Evolutionary conservation across 441 rosid species (phyloP).

Genomic region (Macaranga tanarius): DNA sequence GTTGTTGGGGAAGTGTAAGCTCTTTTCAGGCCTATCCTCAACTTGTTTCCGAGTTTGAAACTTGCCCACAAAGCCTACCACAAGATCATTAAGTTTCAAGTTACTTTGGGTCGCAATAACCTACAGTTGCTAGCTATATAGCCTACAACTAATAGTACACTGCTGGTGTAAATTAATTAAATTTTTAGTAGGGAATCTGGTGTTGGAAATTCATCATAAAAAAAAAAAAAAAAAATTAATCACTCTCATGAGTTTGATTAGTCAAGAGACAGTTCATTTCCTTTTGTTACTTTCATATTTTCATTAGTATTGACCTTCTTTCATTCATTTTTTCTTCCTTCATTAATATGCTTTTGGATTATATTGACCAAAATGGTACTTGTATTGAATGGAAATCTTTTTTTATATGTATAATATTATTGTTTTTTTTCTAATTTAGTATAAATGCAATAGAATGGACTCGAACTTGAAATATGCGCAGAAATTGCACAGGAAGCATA

Average conservation of each 20-base stretch:
- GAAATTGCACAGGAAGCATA: too few species aligned
- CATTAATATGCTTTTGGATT: not conserved
- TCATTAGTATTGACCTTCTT: not conserved
- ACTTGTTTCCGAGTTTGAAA: slow-evolving; percentile 34
- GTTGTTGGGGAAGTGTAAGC: slow-evolving; percentile 44
- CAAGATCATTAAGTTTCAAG: slow-evolving; percentile 35
- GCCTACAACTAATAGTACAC: not conserved
- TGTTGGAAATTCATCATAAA: slow-evolving; percentile 12
- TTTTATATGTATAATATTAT: not conserved
- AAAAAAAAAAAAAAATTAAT: not conserved
- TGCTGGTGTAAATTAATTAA: slow-evolving; percentile 18
- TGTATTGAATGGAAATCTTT: not conserved
- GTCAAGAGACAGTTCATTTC: slow-evolving; percentile 13
- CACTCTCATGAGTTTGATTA: slow-evolving; percentile 13
- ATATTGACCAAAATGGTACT: not conserved
- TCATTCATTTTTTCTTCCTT: not conserved
- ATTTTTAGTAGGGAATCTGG: slow-evolving; percentile 24
- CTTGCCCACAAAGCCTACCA: slow-evolving; percentile 33
- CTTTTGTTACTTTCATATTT: slow-evolving; percentile 10
- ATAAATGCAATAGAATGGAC: too few species aligned
- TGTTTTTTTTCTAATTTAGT: too few species aligned
- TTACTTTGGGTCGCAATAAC: slow-evolving; percentile 36
- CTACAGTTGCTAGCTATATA: not conserved
- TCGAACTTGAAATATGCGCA: too few species aligned
- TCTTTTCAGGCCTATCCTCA: slow-evolving; percentile 33